Evolutionary conservation across 805 yeast genomes (phyloP).

Genomic region (Zygoascus biomembranicola): DNA sequence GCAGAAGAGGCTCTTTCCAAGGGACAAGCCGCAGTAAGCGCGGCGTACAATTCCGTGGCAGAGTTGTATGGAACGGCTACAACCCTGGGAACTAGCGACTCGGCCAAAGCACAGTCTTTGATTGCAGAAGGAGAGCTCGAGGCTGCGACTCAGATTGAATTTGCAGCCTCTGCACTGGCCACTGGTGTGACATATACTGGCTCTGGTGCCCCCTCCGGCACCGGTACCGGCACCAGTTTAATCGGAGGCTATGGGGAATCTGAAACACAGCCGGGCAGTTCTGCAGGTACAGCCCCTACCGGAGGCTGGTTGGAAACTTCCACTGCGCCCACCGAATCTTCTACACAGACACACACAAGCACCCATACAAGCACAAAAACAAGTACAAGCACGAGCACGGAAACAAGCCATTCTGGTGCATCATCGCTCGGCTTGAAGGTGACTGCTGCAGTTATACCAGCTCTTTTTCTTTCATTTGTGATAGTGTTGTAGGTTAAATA

Average conservation of each 20-base stretch:
- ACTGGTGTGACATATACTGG: not conserved
- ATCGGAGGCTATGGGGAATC: too few relatives aligned
- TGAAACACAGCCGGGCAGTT: not conserved
- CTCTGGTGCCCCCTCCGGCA: not conserved
- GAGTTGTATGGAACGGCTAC: not conserved
- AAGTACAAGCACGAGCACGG: not conserved
- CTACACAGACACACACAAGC: not conserved
- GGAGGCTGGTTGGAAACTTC: not conserved
- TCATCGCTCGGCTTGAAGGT: not conserved
- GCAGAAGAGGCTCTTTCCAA: constrained; percentile 5
- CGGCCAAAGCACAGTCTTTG: not conserved
- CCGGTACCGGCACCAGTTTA: not conserved
- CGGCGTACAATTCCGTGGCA: not conserved
- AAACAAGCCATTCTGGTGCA: not conserved
- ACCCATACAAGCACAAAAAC: not conserved
- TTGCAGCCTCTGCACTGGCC: not conserved
- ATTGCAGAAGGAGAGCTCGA: not conserved
- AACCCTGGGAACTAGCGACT: not conserved
- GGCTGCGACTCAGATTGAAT: not conserved
- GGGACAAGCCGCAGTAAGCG: not conserved
- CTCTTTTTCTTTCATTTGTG: not conserved
- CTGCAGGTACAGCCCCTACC: not conserved
- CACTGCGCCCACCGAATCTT: not conserved
- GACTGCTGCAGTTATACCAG: not conserved
- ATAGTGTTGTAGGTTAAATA: not conserved